phyloP scores from a whole-genome alignment of 1,139 yeast genomes.

The Zhuliangozyma blackwelliae region DNA sequence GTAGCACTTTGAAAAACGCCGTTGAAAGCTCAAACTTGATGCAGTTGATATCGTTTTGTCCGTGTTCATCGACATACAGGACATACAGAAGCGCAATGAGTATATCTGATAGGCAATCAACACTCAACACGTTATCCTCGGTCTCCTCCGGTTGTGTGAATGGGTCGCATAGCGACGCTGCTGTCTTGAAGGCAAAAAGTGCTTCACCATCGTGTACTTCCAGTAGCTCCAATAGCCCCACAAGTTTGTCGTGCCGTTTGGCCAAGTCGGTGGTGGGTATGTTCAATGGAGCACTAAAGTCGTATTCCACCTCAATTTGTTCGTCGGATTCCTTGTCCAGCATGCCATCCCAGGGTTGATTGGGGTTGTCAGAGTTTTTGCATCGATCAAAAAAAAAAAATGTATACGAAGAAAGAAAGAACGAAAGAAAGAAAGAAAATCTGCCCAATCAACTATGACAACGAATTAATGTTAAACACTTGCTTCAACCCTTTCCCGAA shows the following conservation, averaged over 20 bases:
- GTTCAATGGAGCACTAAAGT: constrained; percentile 21
- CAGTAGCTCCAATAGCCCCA: constrained; percentile 16
- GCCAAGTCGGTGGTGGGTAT: constrained; percentile 13
- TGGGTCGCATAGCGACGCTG: constrained; percentile 57
- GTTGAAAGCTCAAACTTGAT: constrained; percentile 39
- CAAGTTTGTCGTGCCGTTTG: constrained; percentile 20
- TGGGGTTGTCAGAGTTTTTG: not conserved
- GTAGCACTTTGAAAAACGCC: constrained; percentile 38
- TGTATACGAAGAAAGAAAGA: not conserved
- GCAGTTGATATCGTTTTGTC: constrained; percentile 13
- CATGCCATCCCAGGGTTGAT: constrained; percentile 17
- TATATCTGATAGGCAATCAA: constrained; percentile 51
- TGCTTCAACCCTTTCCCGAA: constrained; percentile 29
- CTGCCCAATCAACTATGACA: no score
- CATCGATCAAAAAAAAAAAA: not conserved
- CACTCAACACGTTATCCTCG: constrained; percentile 48
- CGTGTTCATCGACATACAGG: constrained; percentile 4
- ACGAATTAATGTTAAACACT: constrained; percentile 13
- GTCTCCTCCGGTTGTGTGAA: constrained; percentile 64
- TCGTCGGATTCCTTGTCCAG: constrained; percentile 20
- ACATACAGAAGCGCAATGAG: constrained; percentile 38
- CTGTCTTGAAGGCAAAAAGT: constrained; percentile 21
- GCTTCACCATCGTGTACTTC: constrained; percentile 13
- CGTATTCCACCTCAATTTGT: constrained; percentile 17
- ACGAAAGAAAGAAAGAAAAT: no score